Conservation (phyloP, 1,284 basidiomycete species). For the Trametes hirsuta region DNA sequence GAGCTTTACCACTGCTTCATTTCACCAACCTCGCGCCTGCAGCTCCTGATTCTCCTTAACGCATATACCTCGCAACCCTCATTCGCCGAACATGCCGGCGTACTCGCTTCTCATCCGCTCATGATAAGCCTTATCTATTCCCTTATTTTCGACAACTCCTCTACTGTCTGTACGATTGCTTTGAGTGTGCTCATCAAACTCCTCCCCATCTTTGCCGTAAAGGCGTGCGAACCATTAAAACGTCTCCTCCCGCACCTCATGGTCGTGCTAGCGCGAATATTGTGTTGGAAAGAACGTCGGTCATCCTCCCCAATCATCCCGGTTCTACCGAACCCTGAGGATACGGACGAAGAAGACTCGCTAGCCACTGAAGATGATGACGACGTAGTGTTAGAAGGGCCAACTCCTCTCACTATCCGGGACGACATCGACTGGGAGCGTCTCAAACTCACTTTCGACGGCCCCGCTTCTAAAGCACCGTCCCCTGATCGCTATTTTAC, state of each 20-base stretch:
- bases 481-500: slow-evolving; percentile 71
- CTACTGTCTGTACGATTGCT: slow-evolving; percentile 65
- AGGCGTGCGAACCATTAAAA: slow-evolving; percentile 58
- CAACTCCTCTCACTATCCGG: slow-evolving; percentile 47
- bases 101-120: slow-evolving; percentile 65
- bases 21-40: slow-evolving; percentile 62
- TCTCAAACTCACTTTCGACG: slow-evolving; percentile 59
- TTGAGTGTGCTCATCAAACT: slow-evolving; percentile 68
- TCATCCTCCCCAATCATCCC: slow-evolving; percentile 32
- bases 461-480: slow-evolving; percentile 53
- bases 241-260: slow-evolving; percentile 62
- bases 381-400: slow-evolving; percentile 39
- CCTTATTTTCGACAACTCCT: slow-evolving; percentile 71
- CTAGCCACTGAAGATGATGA: slow-evolving; percentile 24
- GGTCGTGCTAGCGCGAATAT: slow-evolving; percentile 63
- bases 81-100: slow-evolving; percentile 47
- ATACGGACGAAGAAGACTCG: slow-evolving; percentile 23
- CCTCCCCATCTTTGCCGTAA: slow-evolving; percentile 72
- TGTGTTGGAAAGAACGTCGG: slow-evolving; percentile 69
- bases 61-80: slow-evolving; percentile 56
- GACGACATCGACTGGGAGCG: slow-evolving; percentile 66
- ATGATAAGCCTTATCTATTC: slow-evolving; percentile 63
- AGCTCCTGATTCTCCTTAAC: slow-evolving; percentile 66
- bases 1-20: slow-evolving; percentile 66
- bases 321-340: slow-evolving; percentile 26